phyloP scores from a whole-genome alignment of 2,329 filamentous ascomycete genomes.

The Cordyceps pruinosa region DNA sequence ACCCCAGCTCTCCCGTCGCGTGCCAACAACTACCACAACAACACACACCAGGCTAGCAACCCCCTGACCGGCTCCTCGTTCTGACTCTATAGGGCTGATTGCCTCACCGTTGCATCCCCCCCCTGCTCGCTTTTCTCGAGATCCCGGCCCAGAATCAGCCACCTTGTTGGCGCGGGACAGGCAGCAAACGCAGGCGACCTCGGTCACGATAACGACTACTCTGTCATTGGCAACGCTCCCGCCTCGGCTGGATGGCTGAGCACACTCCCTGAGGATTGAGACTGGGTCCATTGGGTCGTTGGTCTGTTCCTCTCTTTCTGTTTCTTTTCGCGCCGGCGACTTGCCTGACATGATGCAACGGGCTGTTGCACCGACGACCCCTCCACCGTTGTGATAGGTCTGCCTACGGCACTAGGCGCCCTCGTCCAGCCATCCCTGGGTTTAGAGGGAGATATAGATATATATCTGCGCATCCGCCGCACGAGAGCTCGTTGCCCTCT shows the following conservation, averaged over 20 bases:
- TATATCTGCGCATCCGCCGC: background rate
- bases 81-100: background rate
- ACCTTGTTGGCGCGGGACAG: background rate
- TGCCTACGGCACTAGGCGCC: background rate
- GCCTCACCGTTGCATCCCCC: no score
- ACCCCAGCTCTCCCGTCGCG: background rate
- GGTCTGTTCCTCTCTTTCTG: no score
- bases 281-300: background rate
- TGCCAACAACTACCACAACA: background rate
- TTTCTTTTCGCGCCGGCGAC: background rate
- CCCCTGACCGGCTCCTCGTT: background rate
- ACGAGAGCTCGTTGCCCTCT: background rate
- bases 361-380: background rate
- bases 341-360: background rate
- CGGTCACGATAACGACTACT: background rate
- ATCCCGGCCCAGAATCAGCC: background rate
- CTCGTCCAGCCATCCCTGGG: background rate
- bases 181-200: background rate
- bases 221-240: no score
- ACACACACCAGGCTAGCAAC: background rate
- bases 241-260: background rate
- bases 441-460: background rate
- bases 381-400: background rate
- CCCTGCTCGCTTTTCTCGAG: background rate
- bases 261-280: background rate